These are phyloP conservation scores for Oleoguttula mirabilis DNA, from an alignment of 495 filamentous ascomycete genomes.

Conservation along the genomic window DNA sequence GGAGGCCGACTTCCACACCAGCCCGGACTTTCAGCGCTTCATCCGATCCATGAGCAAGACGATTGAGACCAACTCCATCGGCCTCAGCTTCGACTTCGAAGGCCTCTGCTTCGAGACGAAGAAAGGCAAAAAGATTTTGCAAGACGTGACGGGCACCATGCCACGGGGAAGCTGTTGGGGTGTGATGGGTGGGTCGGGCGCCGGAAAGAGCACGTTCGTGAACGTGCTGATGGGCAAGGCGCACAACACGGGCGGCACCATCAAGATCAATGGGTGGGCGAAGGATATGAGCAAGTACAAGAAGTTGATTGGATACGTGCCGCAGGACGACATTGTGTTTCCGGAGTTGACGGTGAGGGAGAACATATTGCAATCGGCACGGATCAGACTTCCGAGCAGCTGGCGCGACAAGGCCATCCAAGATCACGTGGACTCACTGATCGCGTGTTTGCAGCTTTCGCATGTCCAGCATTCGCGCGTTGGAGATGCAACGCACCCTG, in stretches of 20 bases:
- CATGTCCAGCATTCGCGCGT: slow-evolving; percentile 27
- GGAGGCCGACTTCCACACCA: slow-evolving; percentile 21
- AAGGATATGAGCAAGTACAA: slow-evolving; percentile 28
- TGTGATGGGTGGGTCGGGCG: slow-evolving; percentile 28
- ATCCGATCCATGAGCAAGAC: slow-evolving; percentile 39
- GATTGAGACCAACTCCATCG: slow-evolving; percentile 38
- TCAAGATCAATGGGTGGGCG: slow-evolving; percentile 35
- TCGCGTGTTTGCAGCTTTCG: slow-evolving; percentile 40
- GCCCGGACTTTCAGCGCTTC: slow-evolving; percentile 27
- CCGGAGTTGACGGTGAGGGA: slow-evolving; percentile 27
- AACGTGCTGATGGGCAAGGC: slow-evolving; percentile 25
- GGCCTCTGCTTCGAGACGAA: slow-evolving; percentile 37
- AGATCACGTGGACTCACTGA: slow-evolving; percentile 40
- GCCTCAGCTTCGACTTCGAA: slow-evolving; percentile 36
- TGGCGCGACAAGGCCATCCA: slow-evolving; percentile 34
- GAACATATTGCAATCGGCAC: slow-evolving; percentile 26
- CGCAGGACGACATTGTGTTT: slow-evolving; percentile 28
- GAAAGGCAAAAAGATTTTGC: slow-evolving; percentile 35
- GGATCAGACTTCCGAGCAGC: slow-evolving; percentile 21
- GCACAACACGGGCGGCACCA: slow-evolving; percentile 22
- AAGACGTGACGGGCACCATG: slow-evolving; percentile 40
- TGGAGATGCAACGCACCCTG: slow-evolving; percentile 23
- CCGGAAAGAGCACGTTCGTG: slow-evolving; percentile 30
- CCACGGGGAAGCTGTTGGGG: slow-evolving; percentile 38
- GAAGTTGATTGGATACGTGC: slow-evolving; percentile 27